These are phyloP conservation scores for Fusarium setosum DNA, from an alignment of 2,329 filamentous ascomycete species.

Conservation along the genomic window DNA sequence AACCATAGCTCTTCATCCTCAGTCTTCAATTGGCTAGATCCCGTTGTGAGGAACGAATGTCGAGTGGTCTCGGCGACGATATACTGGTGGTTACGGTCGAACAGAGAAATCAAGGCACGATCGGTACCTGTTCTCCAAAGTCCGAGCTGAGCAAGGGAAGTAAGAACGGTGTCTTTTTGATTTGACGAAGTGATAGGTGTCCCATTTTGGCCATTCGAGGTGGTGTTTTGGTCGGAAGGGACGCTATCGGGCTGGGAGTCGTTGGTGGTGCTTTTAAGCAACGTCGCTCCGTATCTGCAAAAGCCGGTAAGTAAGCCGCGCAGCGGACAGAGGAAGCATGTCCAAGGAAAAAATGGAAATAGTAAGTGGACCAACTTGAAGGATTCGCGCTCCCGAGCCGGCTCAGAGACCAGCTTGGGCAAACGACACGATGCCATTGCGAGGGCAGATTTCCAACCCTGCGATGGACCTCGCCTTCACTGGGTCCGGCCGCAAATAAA, in stretches of 20 bases:
- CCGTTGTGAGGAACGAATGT: constrained; percentile 50
- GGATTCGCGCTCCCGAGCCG: constrained; percentile 26
- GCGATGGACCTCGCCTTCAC: neutral
- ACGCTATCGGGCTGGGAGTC: constrained; percentile 14
- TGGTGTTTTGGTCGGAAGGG: neutral
- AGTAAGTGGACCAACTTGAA: constrained; percentile 22
- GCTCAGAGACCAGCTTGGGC: constrained; percentile 21
- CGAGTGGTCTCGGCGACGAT: constrained; percentile 61
- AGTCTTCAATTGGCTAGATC: constrained; percentile 10
- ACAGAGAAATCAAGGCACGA: constrained; percentile 61
- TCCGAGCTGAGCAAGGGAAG: constrained; percentile 61
- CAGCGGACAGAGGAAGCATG: too few relatives aligned
- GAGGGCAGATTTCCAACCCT: neutral
- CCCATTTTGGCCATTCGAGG: neutral
- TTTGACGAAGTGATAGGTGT: too few relatives aligned
- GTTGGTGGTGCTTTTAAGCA: constrained; percentile 17
- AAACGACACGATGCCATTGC: constrained; percentile 10
- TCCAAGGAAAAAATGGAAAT: neutral
- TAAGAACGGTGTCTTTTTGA: constrained; percentile 52
- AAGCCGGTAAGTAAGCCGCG: neutral
- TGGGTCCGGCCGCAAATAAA: neutral
- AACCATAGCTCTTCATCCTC: constrained; percentile 35
- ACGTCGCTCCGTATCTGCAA: constrained; percentile 22
- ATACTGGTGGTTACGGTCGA: constrained; percentile 59
- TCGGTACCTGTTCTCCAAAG: constrained; percentile 54